A percentile compares a stretch with the other conserved stretches of the same genome.
These are phyloP conservation scores for Blastobotrys illinoisensis DNA, from an alignment of 1,139 yeast genomes.

Conservation along the genomic window DNA sequence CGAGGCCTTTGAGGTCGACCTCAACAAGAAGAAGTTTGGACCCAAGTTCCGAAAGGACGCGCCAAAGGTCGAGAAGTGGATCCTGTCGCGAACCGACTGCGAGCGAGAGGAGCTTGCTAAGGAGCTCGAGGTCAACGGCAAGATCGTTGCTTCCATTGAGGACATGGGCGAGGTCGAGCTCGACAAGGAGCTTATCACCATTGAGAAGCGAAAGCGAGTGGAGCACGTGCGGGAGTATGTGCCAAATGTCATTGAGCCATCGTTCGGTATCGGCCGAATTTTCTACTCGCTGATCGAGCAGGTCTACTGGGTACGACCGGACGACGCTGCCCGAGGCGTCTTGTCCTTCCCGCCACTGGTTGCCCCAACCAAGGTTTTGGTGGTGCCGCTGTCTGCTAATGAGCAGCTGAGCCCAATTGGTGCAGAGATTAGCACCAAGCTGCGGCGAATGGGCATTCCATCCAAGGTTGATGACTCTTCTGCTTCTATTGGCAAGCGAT, in stretches of 20 bases:
- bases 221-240: constrained; percentile 93
- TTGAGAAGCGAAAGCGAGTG: constrained; percentile 71
- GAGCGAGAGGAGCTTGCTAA: constrained; percentile 73
- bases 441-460: constrained; percentile 81
- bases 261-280: constrained; percentile 98
- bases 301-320: constrained; percentile 91
- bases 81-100: constrained; percentile 70
- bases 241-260: constrained; percentile 98
- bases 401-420: constrained; percentile 75
- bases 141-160: constrained; percentile 57
- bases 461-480: constrained; percentile 96
- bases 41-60: constrained; percentile 97
- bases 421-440: constrained; percentile 51
- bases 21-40: constrained; percentile 94
- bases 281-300: constrained; percentile 92
- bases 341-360: constrained; percentile 91
- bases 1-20: constrained; percentile 74
- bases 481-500: constrained; percentile 97
- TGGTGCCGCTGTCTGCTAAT: constrained; percentile 89
- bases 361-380: constrained; percentile 95
- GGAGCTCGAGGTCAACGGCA: constrained; percentile 59
- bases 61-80: constrained; percentile 80
- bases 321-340: constrained; percentile 84
- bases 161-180: constrained; percentile 64
- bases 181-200: constrained; percentile 63